A percentile compares a stretch with the other conserved stretches of the same genome.
These are phyloP conservation scores for Eustoma russellianum DNA, from an alignment of 257 asterid genomes.

Conservation along the genomic window DNA sequence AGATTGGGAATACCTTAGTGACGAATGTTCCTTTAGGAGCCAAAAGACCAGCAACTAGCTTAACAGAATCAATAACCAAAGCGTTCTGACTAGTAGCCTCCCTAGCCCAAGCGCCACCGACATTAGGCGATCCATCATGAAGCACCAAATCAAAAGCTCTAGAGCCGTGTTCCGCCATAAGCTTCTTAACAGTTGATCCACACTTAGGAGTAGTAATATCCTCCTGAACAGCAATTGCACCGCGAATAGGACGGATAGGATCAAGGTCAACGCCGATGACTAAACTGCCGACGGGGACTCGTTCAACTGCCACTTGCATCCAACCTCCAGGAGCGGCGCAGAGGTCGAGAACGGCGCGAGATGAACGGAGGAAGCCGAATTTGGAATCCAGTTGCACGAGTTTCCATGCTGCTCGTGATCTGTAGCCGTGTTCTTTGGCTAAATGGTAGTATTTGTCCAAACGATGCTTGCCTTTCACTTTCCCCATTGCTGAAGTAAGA, in stretches of 20 bases:
- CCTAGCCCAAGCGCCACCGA: constrained; percentile 92
- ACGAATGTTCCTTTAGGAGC: constrained; percentile 77
- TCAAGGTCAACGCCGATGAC: constrained; percentile 84
- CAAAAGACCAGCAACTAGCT: constrained; percentile 65
- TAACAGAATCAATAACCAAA: constrained; percentile 74
- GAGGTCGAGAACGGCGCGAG: constrained; percentile 77
- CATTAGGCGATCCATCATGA: constrained; percentile 90
- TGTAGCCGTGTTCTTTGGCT: constrained; percentile 76
- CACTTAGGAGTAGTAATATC: constrained; percentile 68
- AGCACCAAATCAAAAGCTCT: constrained; percentile 66
- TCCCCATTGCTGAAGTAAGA: constrained; percentile 39
- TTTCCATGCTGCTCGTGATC: constrained; percentile 86
- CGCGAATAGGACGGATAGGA: constrained; percentile 66
- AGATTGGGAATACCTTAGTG: constrained; percentile 47
- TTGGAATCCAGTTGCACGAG: constrained; percentile 74
- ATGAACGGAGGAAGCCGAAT: constrained; percentile 50
- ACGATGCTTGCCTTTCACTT: constrained; percentile 81
- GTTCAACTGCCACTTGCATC: constrained; percentile 77
- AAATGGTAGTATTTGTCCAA: constrained; percentile 67
- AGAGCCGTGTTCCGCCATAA: constrained; percentile 66
- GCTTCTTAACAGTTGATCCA: constrained; percentile 36
- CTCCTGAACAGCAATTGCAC: constrained; percentile 66
- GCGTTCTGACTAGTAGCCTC: constrained; percentile 86
- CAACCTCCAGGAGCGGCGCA: constrained; percentile 98
- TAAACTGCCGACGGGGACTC: constrained; percentile 68